Evolutionary conservation across 1,284 basidiomycete species (phyloP).

Genomic region (Apiotrichum montevideense): DNA sequence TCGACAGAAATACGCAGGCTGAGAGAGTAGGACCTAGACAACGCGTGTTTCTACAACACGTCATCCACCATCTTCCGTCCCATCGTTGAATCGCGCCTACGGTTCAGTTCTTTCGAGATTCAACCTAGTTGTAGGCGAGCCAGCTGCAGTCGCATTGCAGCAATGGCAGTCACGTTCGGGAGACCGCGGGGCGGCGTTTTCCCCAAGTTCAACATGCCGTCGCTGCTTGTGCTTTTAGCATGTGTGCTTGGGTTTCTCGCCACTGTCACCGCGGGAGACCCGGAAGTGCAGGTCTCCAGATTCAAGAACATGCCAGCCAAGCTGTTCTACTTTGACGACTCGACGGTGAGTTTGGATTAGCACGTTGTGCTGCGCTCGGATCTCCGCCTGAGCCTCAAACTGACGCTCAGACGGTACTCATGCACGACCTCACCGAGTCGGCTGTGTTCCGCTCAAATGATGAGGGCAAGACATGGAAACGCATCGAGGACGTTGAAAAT

Average conservation of each 20-base stretch:
- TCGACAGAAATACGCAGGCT: no score
- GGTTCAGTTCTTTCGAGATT: no score
- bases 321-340: slow-evolving; percentile 90
- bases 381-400: background rate
- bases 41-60: no score
- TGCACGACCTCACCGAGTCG: slow-evolving; percentile 67
- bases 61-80: no score
- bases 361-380: background rate
- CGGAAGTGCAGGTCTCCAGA: slow-evolving; percentile 46
- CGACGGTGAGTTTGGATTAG: slow-evolving; percentile 54
- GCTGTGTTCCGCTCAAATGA: slow-evolving; percentile 74
- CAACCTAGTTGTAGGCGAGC: no score
- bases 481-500: slow-evolving; percentile 57
- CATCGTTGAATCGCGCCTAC: no score
- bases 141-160: background rate
- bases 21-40: no score
- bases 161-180: background rate
- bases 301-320: slow-evolving; percentile 68
- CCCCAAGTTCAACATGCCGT: background rate
- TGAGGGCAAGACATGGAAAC: slow-evolving; percentile 78
- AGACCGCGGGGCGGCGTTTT: background rate
- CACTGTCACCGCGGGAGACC: slow-evolving; percentile 27
- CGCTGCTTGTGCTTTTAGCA: background rate
- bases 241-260: background rate
- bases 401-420: slow-evolving; percentile 62